Percentiles rank a stretch among this genome's conserved stretches.
phyloP scores from a whole-genome alignment of 148 eudicot species.

The Fallopia convolvulus region DNA sequence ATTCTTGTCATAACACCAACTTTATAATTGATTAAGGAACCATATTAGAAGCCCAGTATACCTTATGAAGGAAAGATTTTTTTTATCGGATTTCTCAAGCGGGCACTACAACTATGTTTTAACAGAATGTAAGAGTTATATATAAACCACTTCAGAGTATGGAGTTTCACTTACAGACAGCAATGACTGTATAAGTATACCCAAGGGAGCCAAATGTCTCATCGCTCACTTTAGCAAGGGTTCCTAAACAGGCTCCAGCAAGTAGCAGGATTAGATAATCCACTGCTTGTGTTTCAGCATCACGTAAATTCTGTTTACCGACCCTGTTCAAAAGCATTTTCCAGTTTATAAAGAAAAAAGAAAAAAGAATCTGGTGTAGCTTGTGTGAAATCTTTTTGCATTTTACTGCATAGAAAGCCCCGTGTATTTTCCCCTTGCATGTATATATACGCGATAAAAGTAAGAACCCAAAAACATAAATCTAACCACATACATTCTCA shows the following conservation, averaged over 20 bases:
- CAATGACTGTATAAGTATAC: slow-evolving; percentile 54
- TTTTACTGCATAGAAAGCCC: too few species aligned
- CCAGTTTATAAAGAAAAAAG: background rate
- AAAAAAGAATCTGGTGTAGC: background rate
- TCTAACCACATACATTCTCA: background rate
- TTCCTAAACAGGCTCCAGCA: slow-evolving; percentile 63
- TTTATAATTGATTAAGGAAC: background rate
- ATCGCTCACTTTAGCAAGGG: slow-evolving; percentile 42
- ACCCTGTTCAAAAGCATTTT: slow-evolving; percentile 27
- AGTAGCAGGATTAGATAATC: slow-evolving; percentile 57
- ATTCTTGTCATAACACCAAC: slow-evolving; percentile 2
- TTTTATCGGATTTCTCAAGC: too few species aligned
- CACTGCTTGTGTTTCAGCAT: slow-evolving; percentile 47
- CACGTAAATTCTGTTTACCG: slow-evolving; percentile 50
- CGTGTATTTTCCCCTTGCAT: background rate
- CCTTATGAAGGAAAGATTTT: too few species aligned
- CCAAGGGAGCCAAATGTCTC: slow-evolving; percentile 45
- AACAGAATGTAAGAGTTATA: background rate
- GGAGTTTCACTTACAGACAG: slow-evolving; percentile 45
- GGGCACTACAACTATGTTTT: background rate
- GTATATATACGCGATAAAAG: slow-evolving; percentile 16
- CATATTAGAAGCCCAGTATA: too few species aligned
- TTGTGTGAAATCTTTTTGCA: too few species aligned
- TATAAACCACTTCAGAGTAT: background rate
- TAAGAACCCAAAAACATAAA: background rate